These are phyloP conservation scores for Globisporangium paroecandrum DNA, from an alignment of 352 stramenopile genomes.

Conservation along the genomic window DNA sequence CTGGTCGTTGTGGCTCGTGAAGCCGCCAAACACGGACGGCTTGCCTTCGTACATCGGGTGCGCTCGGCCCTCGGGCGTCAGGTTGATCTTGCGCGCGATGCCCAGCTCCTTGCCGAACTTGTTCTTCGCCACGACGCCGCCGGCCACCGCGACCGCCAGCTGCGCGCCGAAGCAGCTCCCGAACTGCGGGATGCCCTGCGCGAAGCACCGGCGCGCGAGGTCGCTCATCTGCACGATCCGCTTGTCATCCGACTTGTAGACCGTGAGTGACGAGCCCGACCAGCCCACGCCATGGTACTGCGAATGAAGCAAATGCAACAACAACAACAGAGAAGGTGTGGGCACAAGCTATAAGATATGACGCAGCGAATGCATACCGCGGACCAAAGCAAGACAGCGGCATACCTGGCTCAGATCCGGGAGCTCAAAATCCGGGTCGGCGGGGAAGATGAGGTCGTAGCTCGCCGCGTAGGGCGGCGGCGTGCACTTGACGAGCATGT, in stretches of 20 bases:
- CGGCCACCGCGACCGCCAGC: conserved; percentile 50
- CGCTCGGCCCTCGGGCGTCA: conserved; percentile 49
- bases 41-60: conserved; percentile 80
- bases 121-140: conserved; percentile 59
- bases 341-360: neutral
- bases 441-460: conserved; percentile 63
- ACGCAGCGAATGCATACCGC: neutral
- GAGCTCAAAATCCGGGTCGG: conserved; percentile 46
- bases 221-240: conserved; percentile 46
- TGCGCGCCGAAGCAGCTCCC: conserved; percentile 76
- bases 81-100: conserved; percentile 60
- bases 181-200: conserved; percentile 61
- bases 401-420: conserved; percentile 50
- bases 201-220: conserved; percentile 39
- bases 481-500: conserved; percentile 62
- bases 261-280: conserved; percentile 70
- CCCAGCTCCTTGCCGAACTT: conserved; percentile 61
- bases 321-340: neutral
- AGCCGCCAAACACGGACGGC: conserved; percentile 59
- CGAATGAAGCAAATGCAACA: conserved; percentile 2
- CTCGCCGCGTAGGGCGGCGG: conserved; percentile 27
- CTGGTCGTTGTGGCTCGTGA: conserved; percentile 78
- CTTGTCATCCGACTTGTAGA: conserved; percentile 52
- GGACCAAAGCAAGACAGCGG: neutral
- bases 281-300: conserved; percentile 74